phyloP scores from a whole-genome alignment of 2,329 filamentous ascomycete genomes.

The Hypocreales sp. region DNA sequence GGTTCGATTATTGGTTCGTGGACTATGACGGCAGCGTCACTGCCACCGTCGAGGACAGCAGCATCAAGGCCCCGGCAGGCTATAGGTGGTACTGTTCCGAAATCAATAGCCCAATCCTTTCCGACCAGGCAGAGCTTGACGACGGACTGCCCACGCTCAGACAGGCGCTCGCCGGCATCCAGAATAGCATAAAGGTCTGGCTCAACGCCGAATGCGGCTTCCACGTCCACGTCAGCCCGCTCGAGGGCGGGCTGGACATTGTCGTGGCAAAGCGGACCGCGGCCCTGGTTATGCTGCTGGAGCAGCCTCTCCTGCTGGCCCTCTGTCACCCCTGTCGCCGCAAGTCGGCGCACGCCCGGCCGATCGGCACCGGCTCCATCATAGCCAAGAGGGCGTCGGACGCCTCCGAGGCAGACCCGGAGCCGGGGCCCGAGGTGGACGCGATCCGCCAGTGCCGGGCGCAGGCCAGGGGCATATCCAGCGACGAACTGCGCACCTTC shows the following conservation, averaged over 20 bases:
- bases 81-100: conserved; percentile 12
- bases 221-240: conserved; percentile 11
- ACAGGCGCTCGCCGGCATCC: conserved; percentile 6
- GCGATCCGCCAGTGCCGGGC: not conserved
- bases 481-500: not conserved
- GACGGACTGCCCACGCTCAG: conserved; percentile 7
- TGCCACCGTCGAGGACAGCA: not conserved
- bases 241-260: conserved; percentile 4
- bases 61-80: conserved; percentile 1
- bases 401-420: not conserved
- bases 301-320: conserved; percentile 8
- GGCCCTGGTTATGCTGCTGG: conserved; percentile 9
- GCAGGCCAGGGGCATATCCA: not conserved
- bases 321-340: conserved; percentile 10
- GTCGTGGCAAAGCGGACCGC: conserved; percentile 6
- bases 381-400: not conserved
- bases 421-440: not conserved
- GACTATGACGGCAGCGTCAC: conserved; percentile 1
- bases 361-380: conserved; percentile 7
- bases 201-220: conserved; percentile 11
- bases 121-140: conserved; percentile 6
- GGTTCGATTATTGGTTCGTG: conserved; percentile 1
- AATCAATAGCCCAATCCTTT: conserved; percentile 11
- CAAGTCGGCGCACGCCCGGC: conserved; percentile 6
- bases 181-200: conserved; percentile 7